phyloP scores from a whole-genome alignment of 2,329 filamentous ascomycete species.

The Massarina eburnea region DNA sequence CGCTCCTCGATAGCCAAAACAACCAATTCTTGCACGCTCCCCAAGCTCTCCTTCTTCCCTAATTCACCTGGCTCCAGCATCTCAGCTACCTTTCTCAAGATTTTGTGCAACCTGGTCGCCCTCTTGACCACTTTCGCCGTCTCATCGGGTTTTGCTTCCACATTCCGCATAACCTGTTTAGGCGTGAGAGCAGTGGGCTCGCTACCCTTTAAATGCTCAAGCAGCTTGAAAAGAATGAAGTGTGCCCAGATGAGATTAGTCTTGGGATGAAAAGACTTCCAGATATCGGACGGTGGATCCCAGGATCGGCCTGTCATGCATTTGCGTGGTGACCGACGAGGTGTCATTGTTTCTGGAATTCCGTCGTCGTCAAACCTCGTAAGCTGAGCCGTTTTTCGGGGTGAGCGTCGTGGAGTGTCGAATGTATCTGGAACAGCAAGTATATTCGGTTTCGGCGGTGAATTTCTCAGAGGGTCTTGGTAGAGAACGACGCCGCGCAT shows the following conservation, averaged over 20 bases:
- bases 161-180: slow-evolving; percentile 15
- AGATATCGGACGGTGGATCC: slow-evolving; percentile 31
- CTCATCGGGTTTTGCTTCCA: slow-evolving; percentile 11
- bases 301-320: not conserved
- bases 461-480: slow-evolving; percentile 44
- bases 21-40: slow-evolving; percentile 38
- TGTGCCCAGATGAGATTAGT: slow-evolving; percentile 67
- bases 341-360: slow-evolving; percentile 7
- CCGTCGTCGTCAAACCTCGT: slow-evolving; percentile 25
- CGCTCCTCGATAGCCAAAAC: slow-evolving; percentile 35
- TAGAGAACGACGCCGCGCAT: slow-evolving; percentile 52
- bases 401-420: slow-evolving; percentile 22
- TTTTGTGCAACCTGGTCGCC: slow-evolving; percentile 40
- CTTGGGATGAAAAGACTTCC: slow-evolving; percentile 59
- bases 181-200: slow-evolving; percentile 22
- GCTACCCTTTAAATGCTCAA: slow-evolving; percentile 42
- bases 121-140: slow-evolving; percentile 35
- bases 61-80: slow-evolving; percentile 44
- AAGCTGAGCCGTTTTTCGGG: slow-evolving; percentile 26
- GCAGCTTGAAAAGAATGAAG: slow-evolving; percentile 60
- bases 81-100: slow-evolving; percentile 40
- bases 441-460: not conserved
- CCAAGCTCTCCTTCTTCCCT: slow-evolving; percentile 20
- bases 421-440: slow-evolving; percentile 9
- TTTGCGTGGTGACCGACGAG: slow-evolving; percentile 8